These are phyloP conservation scores for Starmera stellimalicola DNA, from an alignment of 1,139 yeast genomes.

Conservation along the genomic window DNA sequence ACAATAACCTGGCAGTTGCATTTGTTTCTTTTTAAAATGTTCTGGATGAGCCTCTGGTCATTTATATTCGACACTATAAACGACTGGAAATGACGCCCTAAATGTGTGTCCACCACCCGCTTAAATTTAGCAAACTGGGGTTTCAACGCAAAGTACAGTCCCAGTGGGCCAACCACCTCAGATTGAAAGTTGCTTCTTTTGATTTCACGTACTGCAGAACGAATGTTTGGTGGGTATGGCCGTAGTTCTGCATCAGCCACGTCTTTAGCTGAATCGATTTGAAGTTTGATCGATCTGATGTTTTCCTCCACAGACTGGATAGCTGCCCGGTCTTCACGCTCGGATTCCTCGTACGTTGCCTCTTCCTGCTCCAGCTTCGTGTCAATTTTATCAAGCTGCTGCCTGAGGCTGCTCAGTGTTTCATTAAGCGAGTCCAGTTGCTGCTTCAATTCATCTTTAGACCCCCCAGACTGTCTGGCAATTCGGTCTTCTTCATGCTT, in stretches of 20 bases:
- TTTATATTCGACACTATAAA: constrained; percentile 58
- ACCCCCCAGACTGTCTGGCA: constrained; percentile 32
- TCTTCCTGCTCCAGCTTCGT: constrained; percentile 6
- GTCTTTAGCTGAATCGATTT: constrained; percentile 5
- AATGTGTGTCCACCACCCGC: constrained; percentile 45
- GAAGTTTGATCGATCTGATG: constrained; percentile 16
- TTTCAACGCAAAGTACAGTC: constrained; percentile 50
- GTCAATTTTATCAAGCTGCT: too few relatives aligned
- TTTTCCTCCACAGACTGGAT: constrained; percentile 11
- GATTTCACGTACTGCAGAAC: constrained; percentile 33
- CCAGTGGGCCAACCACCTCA: constrained; percentile 80
- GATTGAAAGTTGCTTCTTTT: constrained; percentile 29
- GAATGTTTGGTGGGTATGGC: constrained; percentile 43
- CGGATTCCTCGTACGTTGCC: constrained; percentile 7
- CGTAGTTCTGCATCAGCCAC: constrained; percentile 13
- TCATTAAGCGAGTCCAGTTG: constrained; percentile 21
- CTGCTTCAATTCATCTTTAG: constrained; percentile 21
- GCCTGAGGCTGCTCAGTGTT: constrained; percentile 8
- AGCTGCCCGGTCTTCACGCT: constrained; percentile 9
- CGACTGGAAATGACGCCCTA: constrained; percentile 42
- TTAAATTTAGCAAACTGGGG: constrained; percentile 50
- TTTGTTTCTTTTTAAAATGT: constrained; percentile 30
- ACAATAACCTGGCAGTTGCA: constrained; percentile 35
- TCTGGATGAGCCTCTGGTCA: constrained; percentile 45
- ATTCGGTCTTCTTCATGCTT: constrained; percentile 28